Percentiles rank a stretch among this genome's conserved stretches.
These are phyloP conservation scores for Sonneratia caseolaris DNA, from an alignment of 345 rosid species.

Conservation along the genomic window DNA sequence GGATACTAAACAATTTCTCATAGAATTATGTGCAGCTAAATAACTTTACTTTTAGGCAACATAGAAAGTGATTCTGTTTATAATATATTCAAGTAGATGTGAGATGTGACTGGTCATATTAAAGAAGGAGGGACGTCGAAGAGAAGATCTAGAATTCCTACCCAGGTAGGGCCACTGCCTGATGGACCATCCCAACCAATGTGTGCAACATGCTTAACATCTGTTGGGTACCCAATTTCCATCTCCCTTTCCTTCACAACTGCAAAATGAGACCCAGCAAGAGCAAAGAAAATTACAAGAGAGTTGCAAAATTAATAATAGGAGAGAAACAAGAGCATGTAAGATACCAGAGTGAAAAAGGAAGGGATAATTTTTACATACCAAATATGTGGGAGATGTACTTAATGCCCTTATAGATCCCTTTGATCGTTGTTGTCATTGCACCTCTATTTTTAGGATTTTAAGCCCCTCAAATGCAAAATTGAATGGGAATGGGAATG, in stretches of 20 bases:
- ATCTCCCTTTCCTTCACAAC: conserved; percentile 60
- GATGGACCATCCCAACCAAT: conserved; percentile 12
- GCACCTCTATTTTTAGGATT: background rate
- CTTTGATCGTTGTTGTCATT: conserved; percentile 74
- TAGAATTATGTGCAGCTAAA: too few relatives aligned
- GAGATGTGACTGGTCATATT: too few relatives aligned
- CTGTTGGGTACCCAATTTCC: conserved; percentile 13
- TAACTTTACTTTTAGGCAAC: too few relatives aligned
- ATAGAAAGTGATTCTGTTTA: too few relatives aligned
- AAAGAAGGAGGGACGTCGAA: background rate
- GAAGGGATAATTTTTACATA: background rate
- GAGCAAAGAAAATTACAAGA: too few relatives aligned
- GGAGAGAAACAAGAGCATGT: too few relatives aligned
- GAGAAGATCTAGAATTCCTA: background rate
- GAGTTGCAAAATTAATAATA: too few relatives aligned
- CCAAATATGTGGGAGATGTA: conserved; percentile 79
- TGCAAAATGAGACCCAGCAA: conserved; percentile 4
- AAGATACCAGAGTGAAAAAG: too few relatives aligned
- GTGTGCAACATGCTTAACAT: conserved; percentile 15
- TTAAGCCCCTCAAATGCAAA: too few relatives aligned
- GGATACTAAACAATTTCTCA: too few relatives aligned
- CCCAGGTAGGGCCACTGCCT: conserved; percentile 8
- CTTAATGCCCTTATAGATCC: conserved; percentile 77
- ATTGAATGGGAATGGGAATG: too few relatives aligned
- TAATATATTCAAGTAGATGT: too few relatives aligned